Percentiles rank a stretch among this genome's conserved stretches.
These are phyloP conservation scores for Yamadazyma membranifaciens DNA, from an alignment of 1,139 yeast species.

Conservation along the genomic window DNA sequence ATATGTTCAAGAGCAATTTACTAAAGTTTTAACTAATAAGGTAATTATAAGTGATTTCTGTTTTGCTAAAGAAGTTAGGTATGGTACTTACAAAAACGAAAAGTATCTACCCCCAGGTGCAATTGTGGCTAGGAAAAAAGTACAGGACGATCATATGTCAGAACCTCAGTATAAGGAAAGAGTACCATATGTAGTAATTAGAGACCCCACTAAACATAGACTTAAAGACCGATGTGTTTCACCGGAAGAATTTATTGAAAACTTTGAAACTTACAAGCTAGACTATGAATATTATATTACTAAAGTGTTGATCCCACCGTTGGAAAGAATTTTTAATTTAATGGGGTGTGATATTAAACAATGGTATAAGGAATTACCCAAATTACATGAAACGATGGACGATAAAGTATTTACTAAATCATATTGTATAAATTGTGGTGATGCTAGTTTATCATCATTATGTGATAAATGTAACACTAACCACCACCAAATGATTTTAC, in stretches of 20 bases:
- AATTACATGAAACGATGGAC: conserved; percentile 7
- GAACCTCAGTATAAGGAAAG: conserved; percentile 90
- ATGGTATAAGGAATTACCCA: conserved; percentile 80
- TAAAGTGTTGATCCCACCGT: conserved; percentile 82
- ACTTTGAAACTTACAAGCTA: conserved; percentile 40
- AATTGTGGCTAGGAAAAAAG: conserved; percentile 60
- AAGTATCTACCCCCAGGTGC: conserved; percentile 90
- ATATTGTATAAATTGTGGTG: conserved; percentile 28
- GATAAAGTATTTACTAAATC: conserved; percentile 10
- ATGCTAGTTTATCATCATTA: conserved; percentile 9
- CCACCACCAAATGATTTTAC: conserved; percentile 20
- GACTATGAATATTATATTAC: conserved; percentile 85
- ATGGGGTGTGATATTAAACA: conserved; percentile 75
- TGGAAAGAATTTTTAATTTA: conserved; percentile 77
- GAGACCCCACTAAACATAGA: conserved; percentile 63
- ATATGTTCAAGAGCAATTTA: conserved; percentile 65
- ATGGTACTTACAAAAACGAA: conserved; percentile 78
- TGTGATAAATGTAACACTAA: conserved; percentile 23
- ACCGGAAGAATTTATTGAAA: conserved; percentile 65
- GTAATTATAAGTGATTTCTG: conserved; percentile 80
- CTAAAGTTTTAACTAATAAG: conserved; percentile 57
- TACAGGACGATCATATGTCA: conserved; percentile 63
- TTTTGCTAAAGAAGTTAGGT: conserved; percentile 84
- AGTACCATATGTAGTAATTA: conserved; percentile 79
- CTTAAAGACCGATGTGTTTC: conserved; percentile 77